Conservation (phyloP, 1,139 yeast genomes). For the Diutina ranongensis region DNA sequence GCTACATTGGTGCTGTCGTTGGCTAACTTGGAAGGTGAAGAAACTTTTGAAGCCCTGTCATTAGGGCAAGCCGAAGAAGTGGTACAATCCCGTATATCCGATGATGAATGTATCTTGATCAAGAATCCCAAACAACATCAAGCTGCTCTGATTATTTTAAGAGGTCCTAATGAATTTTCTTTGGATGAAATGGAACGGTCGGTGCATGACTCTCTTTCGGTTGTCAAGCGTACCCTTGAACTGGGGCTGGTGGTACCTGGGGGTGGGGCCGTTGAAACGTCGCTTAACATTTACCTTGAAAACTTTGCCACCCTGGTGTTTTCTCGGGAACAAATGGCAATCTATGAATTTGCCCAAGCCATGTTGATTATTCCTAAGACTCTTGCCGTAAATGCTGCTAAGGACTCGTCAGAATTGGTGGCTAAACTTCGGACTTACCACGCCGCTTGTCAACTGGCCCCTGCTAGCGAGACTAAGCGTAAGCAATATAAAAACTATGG, state of each 20-base stretch:
- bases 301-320: constrained; percentile 97
- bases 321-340: constrained; percentile 94
- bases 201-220: constrained; percentile 86
- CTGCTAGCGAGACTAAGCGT: constrained; percentile 71
- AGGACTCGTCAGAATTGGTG: constrained; percentile 88
- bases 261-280: constrained; percentile 98
- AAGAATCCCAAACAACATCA: constrained; percentile 93
- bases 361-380: constrained; percentile 92
- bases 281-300: constrained; percentile 87
- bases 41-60: constrained; percentile 79
- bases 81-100: constrained; percentile 81
- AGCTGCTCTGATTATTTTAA: constrained; percentile 78
- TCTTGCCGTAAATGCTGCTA: constrained; percentile 93
- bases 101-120: constrained; percentile 92
- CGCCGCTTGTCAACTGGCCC: constrained; percentile 86
- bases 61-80: constrained; percentile 92
- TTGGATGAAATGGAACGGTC: constrained; percentile 98
- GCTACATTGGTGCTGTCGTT: constrained; percentile 81
- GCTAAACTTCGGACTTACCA: constrained; percentile 95
- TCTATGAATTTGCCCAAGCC: constrained; percentile 93
- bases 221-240: constrained; percentile 92
- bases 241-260: constrained; percentile 95
- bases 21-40: constrained; percentile 96
- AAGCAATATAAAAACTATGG: constrained; percentile 85
- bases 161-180: constrained; percentile 95